Base-by-base conservation (phyloP, 176 grass and related monocot genomes). In the Triticum monococcum region DNA sequence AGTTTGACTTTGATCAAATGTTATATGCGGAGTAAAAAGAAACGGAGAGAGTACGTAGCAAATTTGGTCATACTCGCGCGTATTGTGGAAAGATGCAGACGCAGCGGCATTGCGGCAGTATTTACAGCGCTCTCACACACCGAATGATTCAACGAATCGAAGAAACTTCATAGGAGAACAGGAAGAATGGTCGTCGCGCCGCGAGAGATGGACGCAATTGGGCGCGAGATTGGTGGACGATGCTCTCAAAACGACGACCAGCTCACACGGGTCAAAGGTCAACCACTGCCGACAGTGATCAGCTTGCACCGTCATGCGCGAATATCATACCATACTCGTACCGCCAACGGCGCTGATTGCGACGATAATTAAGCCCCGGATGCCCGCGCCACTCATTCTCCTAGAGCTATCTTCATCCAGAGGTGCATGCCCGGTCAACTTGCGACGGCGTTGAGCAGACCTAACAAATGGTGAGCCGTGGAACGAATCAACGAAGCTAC, bases 401-500 rank as follows among this genome's bases (percentile, higher is more conserved):
- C 25, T 37, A 37, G 36, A 37, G 36, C 36, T 9, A 75, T 87
- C 64, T 23, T 72, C 66, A 43, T 25, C 71, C 71, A 48, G 71
- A 48, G 2, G 64, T 66, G 46, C 77, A 12, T 84, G 79, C 72
- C 24, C 5, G n/a, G 75, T 87, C 80, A 74, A 87, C 67, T 75
- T 80, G 81, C 6, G 43, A 30, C 67, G 80, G 75, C 80, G 43
- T 36, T 10, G 12, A 45, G 57, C 38, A 32, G 38, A 38, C 80
- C 89, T 24, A 79, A 79, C 41, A n/a, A 33, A 57, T 26, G 6
- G 10, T 9, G 65, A 22, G 20, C 30, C 50, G 40, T 65, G 18
- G 64, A 90, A 73, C 84, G 37, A 56, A 82, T 32, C 64, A 90
- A 73, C 84, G 37, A 56, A 82, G 35, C 64, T 13, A 16, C 52